Conservation (phyloP, 495 filamentous ascomycete species). For the Daldinia loculata region DNA sequence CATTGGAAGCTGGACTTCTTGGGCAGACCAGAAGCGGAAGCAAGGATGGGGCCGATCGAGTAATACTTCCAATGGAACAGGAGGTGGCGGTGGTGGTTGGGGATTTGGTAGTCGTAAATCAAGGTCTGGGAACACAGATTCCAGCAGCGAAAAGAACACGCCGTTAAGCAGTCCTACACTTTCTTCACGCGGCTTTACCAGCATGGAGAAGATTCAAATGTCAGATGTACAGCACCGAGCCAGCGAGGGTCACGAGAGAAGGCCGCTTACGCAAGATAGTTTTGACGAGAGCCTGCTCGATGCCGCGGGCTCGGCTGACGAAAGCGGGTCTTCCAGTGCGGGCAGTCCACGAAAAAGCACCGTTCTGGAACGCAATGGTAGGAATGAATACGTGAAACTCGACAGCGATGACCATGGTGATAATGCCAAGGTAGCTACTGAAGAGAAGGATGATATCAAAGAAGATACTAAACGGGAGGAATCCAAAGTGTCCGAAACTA, state of each 20-base stretch:
- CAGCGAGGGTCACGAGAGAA: slow-evolving; percentile 36
- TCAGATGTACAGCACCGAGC: slow-evolving; percentile 28
- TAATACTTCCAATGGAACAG: slow-evolving; percentile 28
- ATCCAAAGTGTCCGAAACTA: slow-evolving; percentile 14
- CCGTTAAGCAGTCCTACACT: slow-evolving; percentile 44
- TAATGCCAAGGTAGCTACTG: background rate
- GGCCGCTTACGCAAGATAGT: slow-evolving; percentile 48
- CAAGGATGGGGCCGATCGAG: slow-evolving; percentile 61
- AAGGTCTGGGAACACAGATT: slow-evolving; percentile 34
- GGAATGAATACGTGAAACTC: slow-evolving; percentile 3
- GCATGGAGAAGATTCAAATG: slow-evolving; percentile 41
- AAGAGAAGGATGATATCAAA: slow-evolving; percentile 8
- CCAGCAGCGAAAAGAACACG: slow-evolving; percentile 48
- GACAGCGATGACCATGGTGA: slow-evolving; percentile 6
- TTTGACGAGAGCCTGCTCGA: slow-evolving; percentile 56
- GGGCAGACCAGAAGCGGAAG: slow-evolving; percentile 90
- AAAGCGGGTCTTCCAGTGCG: slow-evolving; percentile 46
- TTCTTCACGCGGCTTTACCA: slow-evolving; percentile 37
- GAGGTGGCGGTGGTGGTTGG: slow-evolving; percentile 46
- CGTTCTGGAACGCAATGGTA: slow-evolving; percentile 1
- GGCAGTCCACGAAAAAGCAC: slow-evolving; percentile 30
- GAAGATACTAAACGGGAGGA: slow-evolving; percentile 8
- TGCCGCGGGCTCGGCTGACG: slow-evolving; percentile 40
- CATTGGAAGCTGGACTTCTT: slow-evolving; percentile 91
- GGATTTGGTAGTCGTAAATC: slow-evolving; percentile 45